Evolutionary conservation across 2,329 filamentous ascomycete species (phyloP).

Genomic region (Ascochyta viciae-villosae): DNA sequence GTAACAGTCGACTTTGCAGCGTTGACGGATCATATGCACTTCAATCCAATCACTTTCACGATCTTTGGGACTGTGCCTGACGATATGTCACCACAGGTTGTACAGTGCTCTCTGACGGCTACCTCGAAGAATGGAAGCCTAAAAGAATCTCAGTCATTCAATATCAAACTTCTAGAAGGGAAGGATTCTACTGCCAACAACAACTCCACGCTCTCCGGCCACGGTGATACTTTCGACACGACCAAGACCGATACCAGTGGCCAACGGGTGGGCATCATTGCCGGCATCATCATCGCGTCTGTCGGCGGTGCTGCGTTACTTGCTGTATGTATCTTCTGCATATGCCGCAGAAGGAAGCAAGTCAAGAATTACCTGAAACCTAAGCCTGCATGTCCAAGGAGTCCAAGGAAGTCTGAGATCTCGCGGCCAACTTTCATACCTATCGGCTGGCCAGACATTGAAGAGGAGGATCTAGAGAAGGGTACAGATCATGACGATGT

Average conservation of each 20-base stretch:
- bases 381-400: constrained; percentile 28
- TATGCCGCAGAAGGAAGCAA: constrained; percentile 33
- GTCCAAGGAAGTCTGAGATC: constrained; percentile 47
- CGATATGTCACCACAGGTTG: constrained; percentile 46
- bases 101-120: constrained; percentile 55
- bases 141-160: constrained; percentile 54
- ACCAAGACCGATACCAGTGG: constrained; percentile 5
- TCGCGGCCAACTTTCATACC: constrained; percentile 51
- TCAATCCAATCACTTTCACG: constrained; percentile 53
- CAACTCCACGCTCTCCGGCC: constrained; percentile 6
- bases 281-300: constrained; percentile 43
- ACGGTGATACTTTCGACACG: constrained; percentile 15
- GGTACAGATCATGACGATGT: constrained; percentile 33
- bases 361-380: constrained; percentile 29
- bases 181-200: constrained; percentile 13
- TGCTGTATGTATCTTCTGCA: constrained; percentile 25
- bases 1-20: constrained; percentile 55
- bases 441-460: constrained; percentile 34
- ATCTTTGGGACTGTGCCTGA: constrained; percentile 60
- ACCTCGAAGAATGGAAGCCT: constrained; percentile 35
- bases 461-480: constrained; percentile 50
- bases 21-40: constrained; percentile 58
- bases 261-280: constrained; percentile 31
- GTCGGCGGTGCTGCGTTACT: constrained; percentile 39
- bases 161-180: constrained; percentile 44